Conservation (phyloP, 2,329 filamentous ascomycete genomes). For the Geosmithia flava region DNA sequence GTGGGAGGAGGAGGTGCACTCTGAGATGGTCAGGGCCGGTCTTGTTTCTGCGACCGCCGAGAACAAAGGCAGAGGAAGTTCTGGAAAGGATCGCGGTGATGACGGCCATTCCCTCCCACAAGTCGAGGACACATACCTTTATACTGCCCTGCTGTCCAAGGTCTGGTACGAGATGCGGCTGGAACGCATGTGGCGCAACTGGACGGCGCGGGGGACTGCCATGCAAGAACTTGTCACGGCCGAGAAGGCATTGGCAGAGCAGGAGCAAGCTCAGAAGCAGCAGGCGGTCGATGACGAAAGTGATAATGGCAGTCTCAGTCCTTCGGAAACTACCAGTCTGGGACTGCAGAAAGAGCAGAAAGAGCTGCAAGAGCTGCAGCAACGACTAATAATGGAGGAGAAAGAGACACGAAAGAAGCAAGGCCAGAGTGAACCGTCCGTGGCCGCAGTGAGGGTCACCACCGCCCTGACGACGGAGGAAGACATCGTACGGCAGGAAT, state of each 20-base stretch:
- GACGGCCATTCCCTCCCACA: not conserved
- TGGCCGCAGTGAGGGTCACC: not conserved
- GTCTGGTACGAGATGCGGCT: constrained; percentile 19
- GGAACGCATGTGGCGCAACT: constrained; percentile 20
- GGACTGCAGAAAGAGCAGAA: not conserved
- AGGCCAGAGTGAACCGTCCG: not conserved
- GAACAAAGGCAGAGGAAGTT: not conserved
- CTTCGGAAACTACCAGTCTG: too few relatives aligned
- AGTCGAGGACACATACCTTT: constrained; percentile 13
- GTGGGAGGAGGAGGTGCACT: constrained; percentile 25
- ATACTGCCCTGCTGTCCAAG: constrained; percentile 15
- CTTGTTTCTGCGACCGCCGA: too few relatives aligned
- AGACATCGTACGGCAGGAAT: not conserved
- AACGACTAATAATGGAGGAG: too few relatives aligned
- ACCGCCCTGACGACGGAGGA: not conserved
- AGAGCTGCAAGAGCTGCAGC: not conserved
- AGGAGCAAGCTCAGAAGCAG: not conserved
- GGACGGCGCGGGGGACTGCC: constrained; percentile 26
- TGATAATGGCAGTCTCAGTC: too few relatives aligned
- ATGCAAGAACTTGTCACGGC: constrained; percentile 28
- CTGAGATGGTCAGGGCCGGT: not conserved
- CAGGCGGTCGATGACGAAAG: not conserved
- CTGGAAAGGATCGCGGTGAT: constrained; percentile 5
- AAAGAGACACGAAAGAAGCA: not conserved
- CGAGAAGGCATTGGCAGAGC: constrained; percentile 9